Evolutionary conservation across 345 rosid genomes (phyloP), one percentile per base, ranked within the genome.

Genomic region (Aethionema arabicum): DNA sequence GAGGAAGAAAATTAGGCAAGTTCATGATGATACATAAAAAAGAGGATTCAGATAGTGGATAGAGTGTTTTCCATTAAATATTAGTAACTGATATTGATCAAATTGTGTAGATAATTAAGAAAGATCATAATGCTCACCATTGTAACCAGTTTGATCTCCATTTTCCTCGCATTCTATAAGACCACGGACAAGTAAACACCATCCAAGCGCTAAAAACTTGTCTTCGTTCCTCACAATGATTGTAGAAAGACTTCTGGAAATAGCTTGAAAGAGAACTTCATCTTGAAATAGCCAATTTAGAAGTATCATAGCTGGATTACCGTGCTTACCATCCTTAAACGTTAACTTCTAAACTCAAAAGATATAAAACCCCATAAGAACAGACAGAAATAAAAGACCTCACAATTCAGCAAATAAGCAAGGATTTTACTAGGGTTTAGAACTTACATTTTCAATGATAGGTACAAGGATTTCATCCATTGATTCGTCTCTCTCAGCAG

Each of bases 201-300:
- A 88, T 16, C 96, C 98, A 67, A 88, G 80, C 37, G 79, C 77
- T 12, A 88, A 35, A 65, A 75, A 85, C 14, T 75, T 88, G 33
- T 91, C 98, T 61, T 82, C 87, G 52, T 81, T 86, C 74, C 81
- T 78, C 13, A 5, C 41, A 53, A 88, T 74, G 45, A 88, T 67
- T 33, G 61, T 64, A 0, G 77, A 73, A 16, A 84, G 86, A 64
- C 70, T 77, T 31, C 12, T 61, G 4, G 86, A 70, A 65, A 91
- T 59, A 6, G 57, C 79, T 71, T 66, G 71, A 64, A 84, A 91
- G 63, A 84, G 71, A 59, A 78, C 48, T 47, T 76, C 96, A 47
- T 86, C 95, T 78, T 78, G 83, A 69, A 82, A 88, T 30, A 88
- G 77, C 95, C 96, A 84, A 50, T 76, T 72, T 0, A 91, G 58